Evolutionary conservation across 2,329 filamentous ascomycete genomes (phyloP).

Genomic region (Septoria linicola): DNA sequence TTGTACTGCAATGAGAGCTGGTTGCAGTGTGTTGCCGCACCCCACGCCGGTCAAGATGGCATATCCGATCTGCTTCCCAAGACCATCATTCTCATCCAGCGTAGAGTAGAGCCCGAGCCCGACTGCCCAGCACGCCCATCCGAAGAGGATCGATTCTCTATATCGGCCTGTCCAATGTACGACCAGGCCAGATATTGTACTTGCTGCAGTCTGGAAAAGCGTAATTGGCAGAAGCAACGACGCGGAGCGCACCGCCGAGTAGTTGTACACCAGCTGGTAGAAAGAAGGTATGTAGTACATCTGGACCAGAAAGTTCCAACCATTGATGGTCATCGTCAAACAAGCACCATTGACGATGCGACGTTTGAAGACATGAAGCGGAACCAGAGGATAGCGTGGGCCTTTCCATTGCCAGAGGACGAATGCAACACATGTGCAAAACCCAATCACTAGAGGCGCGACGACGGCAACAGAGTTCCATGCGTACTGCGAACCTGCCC

Average conservation of each 20-base stretch:
- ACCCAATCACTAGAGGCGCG: constrained; percentile 52
- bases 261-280: constrained; percentile 25
- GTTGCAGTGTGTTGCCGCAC: constrained; percentile 53
- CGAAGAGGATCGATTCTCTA: constrained; percentile 46
- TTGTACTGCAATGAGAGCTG: constrained; percentile 58
- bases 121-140: constrained; percentile 25
- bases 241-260: constrained; percentile 25
- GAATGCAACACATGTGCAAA: constrained; percentile 50
- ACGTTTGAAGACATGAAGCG: constrained; percentile 55
- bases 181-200: constrained; percentile 23
- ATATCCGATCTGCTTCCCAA: constrained; percentile 58
- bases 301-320: constrained; percentile 61
- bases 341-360: constrained; percentile 56
- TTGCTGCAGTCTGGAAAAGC: constrained; percentile 22
- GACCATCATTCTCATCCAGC: constrained; percentile 35
- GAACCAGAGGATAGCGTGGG: constrained; percentile 50
- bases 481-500: constrained; percentile 53
- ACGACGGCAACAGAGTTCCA: constrained; percentile 58
- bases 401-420: constrained; percentile 55
- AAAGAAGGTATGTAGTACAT: constrained; percentile 43
- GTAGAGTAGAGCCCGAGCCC: constrained; percentile 26
- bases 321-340: constrained; percentile 51
- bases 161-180: constrained; percentile 28
- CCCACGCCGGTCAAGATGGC: constrained; percentile 54
- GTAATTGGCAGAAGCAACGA: constrained; percentile 24